A percentile compares a stretch with the other conserved stretches of the same genome.
Evolutionary conservation across 1,139 yeast genomes (phyloP).

Genomic region (Wickerhamiella infanticola): DNA sequence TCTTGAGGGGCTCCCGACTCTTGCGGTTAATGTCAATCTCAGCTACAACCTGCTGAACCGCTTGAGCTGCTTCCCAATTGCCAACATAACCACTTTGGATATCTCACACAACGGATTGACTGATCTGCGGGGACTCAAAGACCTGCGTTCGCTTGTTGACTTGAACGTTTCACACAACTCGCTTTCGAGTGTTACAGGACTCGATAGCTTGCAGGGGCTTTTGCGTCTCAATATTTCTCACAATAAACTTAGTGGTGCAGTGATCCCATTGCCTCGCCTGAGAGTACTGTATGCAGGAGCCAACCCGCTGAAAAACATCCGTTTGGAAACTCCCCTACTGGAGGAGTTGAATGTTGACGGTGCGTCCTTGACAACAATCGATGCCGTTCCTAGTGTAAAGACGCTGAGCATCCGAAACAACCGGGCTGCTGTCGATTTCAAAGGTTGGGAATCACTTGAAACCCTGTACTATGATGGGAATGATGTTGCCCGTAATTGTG

Average conservation of each 20-base stretch:
- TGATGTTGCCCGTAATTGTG: constrained; percentile 6
- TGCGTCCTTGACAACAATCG: constrained; percentile 9
- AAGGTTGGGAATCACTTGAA: constrained; percentile 11
- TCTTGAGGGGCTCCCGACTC: constrained; percentile 14
- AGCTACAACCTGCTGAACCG: constrained; percentile 9
- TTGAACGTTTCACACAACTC: constrained; percentile 12
- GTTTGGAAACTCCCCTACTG: constrained; percentile 10
- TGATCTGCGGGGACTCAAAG: constrained; percentile 10
- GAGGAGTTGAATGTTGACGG: constrained; percentile 12
- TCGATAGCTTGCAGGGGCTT: constrained; percentile 12
- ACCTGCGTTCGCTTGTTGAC: constrained; percentile 12
- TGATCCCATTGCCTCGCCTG: constrained; percentile 9
- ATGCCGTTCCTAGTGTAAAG: constrained; percentile 10
- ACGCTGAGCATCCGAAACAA: constrained; percentile 11
- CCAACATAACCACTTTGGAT: constrained; percentile 12
- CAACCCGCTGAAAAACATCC: constrained; percentile 10
- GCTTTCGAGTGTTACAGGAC: constrained; percentile 10
- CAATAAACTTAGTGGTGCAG: constrained; percentile 10
- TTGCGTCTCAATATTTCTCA: constrained; percentile 10
- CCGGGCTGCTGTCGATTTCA: constrained; percentile 10
- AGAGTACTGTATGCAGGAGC: constrained; percentile 12
- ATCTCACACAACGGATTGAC: constrained; percentile 10
- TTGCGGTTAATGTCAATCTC: constrained; percentile 11
- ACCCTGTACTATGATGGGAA: constrained; percentile 15
- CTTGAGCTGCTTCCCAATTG: constrained; percentile 11